Conservation (phyloP, 768 basidiomycete species). For the Candolleomyces aberdarensis region DNA sequence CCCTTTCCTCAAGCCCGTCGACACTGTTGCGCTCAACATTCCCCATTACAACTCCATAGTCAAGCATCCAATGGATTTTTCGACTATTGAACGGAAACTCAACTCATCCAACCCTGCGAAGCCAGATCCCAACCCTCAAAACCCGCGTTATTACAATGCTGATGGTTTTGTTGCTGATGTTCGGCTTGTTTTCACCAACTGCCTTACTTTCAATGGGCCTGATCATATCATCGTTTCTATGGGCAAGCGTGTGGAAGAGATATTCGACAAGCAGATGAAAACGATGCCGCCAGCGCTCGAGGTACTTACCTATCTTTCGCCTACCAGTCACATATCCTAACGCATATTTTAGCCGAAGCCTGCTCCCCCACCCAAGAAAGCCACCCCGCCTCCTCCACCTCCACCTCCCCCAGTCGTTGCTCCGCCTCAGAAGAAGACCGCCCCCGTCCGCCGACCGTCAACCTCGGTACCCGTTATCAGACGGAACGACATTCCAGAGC, state of each 20-base stretch:
- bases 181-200: slow-evolving; percentile 85
- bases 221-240: slow-evolving; percentile 77
- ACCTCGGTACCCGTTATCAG: slow-evolving; percentile 81
- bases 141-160: slow-evolving; percentile 73
- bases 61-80: slow-evolving; percentile 91
- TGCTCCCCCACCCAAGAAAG: slow-evolving; percentile 42
- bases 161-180: slow-evolving; percentile 87
- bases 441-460: slow-evolving; percentile 64
- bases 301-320: slow-evolving; percentile 38
- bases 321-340: slow-evolving; percentile 1
- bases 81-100: slow-evolving; percentile 89
- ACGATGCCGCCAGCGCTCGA: slow-evolving; percentile 76
- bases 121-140: slow-evolving; percentile 63
- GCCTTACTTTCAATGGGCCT: slow-evolving; percentile 88
- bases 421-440: slow-evolving; percentile 44
- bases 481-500: slow-evolving; percentile 61
- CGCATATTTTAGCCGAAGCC: slow-evolving; percentile 33
- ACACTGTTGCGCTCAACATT: slow-evolving; percentile 75
- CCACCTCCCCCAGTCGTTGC: slow-evolving; percentile 37
- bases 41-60: slow-evolving; percentile 89
- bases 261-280: slow-evolving; percentile 87
- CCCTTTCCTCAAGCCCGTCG: slow-evolving; percentile 87
- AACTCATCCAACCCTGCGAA: slow-evolving; percentile 74
- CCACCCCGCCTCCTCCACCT: slow-evolving; percentile 47
- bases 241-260: slow-evolving; percentile 78